Evolutionary conservation across 805 yeast genomes (phyloP).

Genomic region (Hanseniaspora singularis): DNA sequence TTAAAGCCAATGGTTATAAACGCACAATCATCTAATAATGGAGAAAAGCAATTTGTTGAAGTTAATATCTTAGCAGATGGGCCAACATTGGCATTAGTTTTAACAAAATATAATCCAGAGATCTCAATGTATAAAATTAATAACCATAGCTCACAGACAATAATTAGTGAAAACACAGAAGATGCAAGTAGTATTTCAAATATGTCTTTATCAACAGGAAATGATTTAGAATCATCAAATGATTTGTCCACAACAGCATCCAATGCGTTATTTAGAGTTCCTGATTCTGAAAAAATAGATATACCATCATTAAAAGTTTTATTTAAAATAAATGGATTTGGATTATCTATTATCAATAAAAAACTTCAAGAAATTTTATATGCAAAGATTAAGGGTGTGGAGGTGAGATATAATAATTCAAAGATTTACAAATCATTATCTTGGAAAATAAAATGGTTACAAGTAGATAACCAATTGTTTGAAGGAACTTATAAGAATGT

Average conservation of each 20-base stretch:
- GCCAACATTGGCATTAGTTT: conserved; percentile 76
- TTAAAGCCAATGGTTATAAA: conserved; percentile 66
- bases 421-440: conserved; percentile 71
- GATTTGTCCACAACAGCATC: background rate
- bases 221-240: background rate
- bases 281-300: conserved; percentile 6
- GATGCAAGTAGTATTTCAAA: no score
- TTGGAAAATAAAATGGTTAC: conserved; percentile 83
- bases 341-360: conserved; percentile 68
- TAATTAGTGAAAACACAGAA: no score
- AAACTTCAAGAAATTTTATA: conserved; percentile 70
- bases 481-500: conserved; percentile 83
- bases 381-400: conserved; percentile 69
- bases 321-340: conserved; percentile 70
- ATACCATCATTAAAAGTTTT: conserved; percentile 28
- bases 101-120: conserved; percentile 69
- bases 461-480: conserved; percentile 80
- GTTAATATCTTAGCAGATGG: conserved; percentile 94
- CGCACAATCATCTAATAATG: conserved; percentile 19
- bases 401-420: conserved; percentile 68
- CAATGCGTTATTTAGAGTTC: background rate
- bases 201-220: no score
- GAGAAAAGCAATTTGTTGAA: conserved; percentile 46
- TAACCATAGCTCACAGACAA: background rate
- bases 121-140: conserved; percentile 56